phyloP scores from a whole-genome alignment of 371 early-diverging fungal species.

The Mucor circinelloides region DNA sequence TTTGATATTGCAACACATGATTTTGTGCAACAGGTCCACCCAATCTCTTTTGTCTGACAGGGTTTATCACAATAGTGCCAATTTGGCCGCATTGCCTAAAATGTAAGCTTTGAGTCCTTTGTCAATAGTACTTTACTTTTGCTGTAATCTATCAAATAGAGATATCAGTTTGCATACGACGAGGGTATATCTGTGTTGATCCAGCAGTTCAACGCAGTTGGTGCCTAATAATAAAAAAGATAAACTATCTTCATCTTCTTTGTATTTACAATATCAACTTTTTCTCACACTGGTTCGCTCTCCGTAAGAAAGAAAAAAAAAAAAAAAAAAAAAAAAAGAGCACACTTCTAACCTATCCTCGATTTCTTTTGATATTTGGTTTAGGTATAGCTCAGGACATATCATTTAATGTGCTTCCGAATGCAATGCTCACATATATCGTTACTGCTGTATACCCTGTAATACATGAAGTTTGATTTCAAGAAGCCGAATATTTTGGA shows the following conservation, averaged over 20 bases:
- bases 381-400: no score
- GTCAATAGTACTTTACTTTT: no score
- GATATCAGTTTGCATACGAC: no score
- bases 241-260: neutral
- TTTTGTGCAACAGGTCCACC: neutral
- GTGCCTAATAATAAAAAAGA: neutral
- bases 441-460: neutral
- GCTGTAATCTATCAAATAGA: no score
- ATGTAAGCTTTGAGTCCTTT: neutral
- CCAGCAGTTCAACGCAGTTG: no score
- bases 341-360: neutral
- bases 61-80: neutral
- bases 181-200: no score
- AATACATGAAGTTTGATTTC: neutral
- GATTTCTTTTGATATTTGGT: neutral
- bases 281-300: neutral
- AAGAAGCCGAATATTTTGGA: no score
- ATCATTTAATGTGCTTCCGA: no score
- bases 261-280: neutral
- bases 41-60: neutral
- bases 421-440: no score
- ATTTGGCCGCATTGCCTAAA: neutral
- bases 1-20: neutral
- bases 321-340: no score
- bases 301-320: no score